Evolutionary conservation across 2,329 filamentous ascomycete species (phyloP).

Genomic region (Pyricularia pennisetigena): DNA sequence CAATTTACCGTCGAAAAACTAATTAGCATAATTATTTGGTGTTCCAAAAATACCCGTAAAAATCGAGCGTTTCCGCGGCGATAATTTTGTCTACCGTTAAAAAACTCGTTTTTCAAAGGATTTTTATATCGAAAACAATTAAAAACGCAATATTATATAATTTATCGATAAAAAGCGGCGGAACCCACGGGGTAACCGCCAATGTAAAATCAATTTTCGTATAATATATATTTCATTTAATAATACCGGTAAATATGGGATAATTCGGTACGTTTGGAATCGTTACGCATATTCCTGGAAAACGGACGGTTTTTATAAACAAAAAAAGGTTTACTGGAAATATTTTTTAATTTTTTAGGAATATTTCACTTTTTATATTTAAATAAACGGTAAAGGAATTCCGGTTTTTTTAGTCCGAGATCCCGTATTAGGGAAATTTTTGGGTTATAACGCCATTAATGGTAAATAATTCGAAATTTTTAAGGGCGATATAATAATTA

Average conservation of each 20-base stretch:
- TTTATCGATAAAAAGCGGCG: neutral
- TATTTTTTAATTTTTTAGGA: neutral
- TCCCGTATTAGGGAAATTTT: neutral
- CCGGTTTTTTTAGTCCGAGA: neutral
- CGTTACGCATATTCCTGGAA: neutral
- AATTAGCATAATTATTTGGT: neutral
- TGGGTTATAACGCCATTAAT: neutral
- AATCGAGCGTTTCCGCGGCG: neutral
- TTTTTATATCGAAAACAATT: neutral
- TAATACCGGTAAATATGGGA: neutral
- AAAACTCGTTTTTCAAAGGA: neutral
- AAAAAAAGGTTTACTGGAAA: neutral
- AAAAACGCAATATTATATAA: neutral
- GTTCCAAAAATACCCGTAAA: neutral
- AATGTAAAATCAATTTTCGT: neutral
- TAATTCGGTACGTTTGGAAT: neutral
- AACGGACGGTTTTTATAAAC: neutral
- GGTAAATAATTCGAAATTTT: neutral
- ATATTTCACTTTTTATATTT: neutral
- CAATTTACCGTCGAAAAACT: neutral
- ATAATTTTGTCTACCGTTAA: neutral
- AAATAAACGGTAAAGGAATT: neutral
- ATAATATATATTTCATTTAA: neutral
- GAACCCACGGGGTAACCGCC: neutral
- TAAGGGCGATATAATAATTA: neutral